phyloP scores from a whole-genome alignment of 768 basidiomycete genomes.

The Leucocoprinus birnbaumii region DNA sequence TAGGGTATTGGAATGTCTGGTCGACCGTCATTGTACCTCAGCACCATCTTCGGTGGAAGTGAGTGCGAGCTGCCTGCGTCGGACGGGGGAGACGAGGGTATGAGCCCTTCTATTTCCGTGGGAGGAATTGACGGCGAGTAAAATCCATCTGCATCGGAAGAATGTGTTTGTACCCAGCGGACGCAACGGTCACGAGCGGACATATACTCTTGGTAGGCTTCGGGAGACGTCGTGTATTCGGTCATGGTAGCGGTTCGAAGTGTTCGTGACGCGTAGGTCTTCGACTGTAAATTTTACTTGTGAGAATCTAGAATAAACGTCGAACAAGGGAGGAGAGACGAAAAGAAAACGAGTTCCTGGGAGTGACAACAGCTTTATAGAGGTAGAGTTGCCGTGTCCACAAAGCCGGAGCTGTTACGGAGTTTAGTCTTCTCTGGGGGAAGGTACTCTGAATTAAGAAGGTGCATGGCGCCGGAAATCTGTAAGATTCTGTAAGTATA shows the following conservation, averaged over 20 bases:
- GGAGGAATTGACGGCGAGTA: slow-evolving; percentile 62
- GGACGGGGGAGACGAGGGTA: slow-evolving; percentile 40
- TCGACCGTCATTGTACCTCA: slow-evolving; percentile 64
- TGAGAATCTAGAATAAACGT: slow-evolving; percentile 16
- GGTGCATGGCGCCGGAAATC: slow-evolving; percentile 29
- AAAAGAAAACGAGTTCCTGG: slow-evolving; percentile 18
- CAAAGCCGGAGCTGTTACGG: slow-evolving; percentile 28
- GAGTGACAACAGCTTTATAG: slow-evolving; percentile 32
- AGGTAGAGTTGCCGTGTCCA: slow-evolving; percentile 21
- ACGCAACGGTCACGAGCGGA: slow-evolving; percentile 60
- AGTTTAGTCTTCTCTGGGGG: slow-evolving; percentile 25
- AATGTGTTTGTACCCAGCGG: slow-evolving; percentile 52
- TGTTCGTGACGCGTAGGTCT: neutral
- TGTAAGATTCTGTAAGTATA: slow-evolving; percentile 20
- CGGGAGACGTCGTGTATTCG: slow-evolving; percentile 59
- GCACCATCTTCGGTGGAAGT: slow-evolving; percentile 68
- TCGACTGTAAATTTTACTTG: neutral
- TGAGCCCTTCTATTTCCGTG: slow-evolving; percentile 41
- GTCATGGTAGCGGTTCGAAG: slow-evolving; percentile 43
- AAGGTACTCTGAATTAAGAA: slow-evolving; percentile 23
- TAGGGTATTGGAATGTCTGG: slow-evolving; percentile 63
- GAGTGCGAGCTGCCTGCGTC: slow-evolving; percentile 49
- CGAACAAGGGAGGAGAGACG: slow-evolving; percentile 20
- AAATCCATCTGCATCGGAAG: slow-evolving; percentile 36
- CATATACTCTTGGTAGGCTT: slow-evolving; percentile 56